These are phyloP conservation scores for Erysiphe pisi DNA, from an alignment of 2,329 filamentous ascomycete genomes.

Conservation along the genomic window DNA sequence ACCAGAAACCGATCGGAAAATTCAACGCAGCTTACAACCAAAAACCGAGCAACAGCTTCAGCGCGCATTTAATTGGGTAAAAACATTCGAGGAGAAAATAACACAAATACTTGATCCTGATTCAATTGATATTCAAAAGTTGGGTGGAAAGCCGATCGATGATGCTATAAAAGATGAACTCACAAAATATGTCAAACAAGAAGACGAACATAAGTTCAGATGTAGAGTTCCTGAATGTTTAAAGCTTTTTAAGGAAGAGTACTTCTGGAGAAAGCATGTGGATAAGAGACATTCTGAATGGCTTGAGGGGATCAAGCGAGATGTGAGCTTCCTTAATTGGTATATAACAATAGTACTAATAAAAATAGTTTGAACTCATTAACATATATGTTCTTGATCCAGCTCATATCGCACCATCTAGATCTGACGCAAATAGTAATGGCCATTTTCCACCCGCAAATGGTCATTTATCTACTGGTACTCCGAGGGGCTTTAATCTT, in stretches of 20 bases:
- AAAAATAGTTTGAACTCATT: slow-evolving; percentile 64
- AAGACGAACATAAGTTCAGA: slow-evolving; percentile 92
- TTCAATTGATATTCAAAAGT: slow-evolving; percentile 73
- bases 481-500: slow-evolving; percentile 83
- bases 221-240: slow-evolving; percentile 94
- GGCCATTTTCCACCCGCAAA: slow-evolving; percentile 82
- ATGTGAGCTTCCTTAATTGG: slow-evolving; percentile 49
- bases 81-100: slow-evolving; percentile 95
- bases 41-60: slow-evolving; percentile 88
- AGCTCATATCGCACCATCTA: slow-evolving; percentile 82
- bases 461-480: slow-evolving; percentile 65
- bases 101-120: slow-evolving; percentile 86
- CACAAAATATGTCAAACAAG: slow-evolving; percentile 81
- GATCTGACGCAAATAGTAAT: slow-evolving; percentile 89
- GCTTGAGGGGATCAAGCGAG: slow-evolving; percentile 66
- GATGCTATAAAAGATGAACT: slow-evolving; percentile 82
- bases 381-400: slow-evolving; percentile 93
- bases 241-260: slow-evolving; percentile 93
- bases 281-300: slow-evolving; percentile 92
- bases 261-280: slow-evolving; percentile 97
- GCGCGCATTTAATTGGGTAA: slow-evolving; percentile 97
- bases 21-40: slow-evolving; percentile 47
- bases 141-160: slow-evolving; percentile 77
- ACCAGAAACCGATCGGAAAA: slow-evolving; percentile 61
- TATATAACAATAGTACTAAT: slow-evolving; percentile 36